Conservation (phyloP, 2,329 filamentous ascomycete genomes). For the Sclerotinia borealis region DNA sequence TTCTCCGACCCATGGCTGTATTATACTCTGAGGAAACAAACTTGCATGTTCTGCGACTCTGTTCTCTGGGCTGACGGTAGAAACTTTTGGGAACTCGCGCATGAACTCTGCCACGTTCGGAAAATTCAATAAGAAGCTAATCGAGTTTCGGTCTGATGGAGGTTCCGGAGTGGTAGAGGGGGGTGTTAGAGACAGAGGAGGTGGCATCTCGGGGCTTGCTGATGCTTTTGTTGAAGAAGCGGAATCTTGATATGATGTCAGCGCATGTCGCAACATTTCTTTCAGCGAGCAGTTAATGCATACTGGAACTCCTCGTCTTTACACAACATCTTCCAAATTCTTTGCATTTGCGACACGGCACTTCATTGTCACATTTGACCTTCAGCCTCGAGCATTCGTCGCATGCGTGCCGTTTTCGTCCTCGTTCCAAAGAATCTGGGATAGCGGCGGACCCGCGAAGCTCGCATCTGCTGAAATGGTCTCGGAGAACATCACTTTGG, state of each 20-base stretch:
- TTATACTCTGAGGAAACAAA: slow-evolving; percentile 14
- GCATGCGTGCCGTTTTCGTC: slow-evolving; percentile 32
- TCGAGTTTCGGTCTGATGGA: slow-evolving; percentile 30
- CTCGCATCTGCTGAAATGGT: slow-evolving; percentile 33
- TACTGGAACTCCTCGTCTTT: slow-evolving; percentile 25
- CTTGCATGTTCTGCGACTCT: slow-evolving; percentile 11
- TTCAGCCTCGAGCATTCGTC: slow-evolving; percentile 32
- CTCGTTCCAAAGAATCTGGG: slow-evolving; percentile 30
- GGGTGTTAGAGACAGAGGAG: slow-evolving; percentile 10
- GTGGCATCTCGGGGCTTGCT: slow-evolving; percentile 22
- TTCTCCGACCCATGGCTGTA: slow-evolving; percentile 10
- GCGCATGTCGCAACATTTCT: neutral
- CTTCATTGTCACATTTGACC: slow-evolving; percentile 32
- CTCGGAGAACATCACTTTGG: slow-evolving; percentile 31
- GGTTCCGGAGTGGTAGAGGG: slow-evolving; percentile 24
- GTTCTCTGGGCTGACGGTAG: slow-evolving; percentile 20
- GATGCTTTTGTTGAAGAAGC: slow-evolving; percentile 13
- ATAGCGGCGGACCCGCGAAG: slow-evolving; percentile 28
- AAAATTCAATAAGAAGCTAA: slow-evolving; percentile 31
- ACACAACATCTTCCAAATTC: slow-evolving; percentile 31
- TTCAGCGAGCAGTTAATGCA: neutral
- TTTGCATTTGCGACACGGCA: slow-evolving; percentile 31
- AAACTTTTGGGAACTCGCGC: slow-evolving; percentile 27
- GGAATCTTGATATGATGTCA: slow-evolving; percentile 6
- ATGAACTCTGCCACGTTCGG: slow-evolving; percentile 29